phyloP scores from a whole-genome alignment of 768 basidiomycete genomes.

The Lepiota brunneoincarnata region DNA sequence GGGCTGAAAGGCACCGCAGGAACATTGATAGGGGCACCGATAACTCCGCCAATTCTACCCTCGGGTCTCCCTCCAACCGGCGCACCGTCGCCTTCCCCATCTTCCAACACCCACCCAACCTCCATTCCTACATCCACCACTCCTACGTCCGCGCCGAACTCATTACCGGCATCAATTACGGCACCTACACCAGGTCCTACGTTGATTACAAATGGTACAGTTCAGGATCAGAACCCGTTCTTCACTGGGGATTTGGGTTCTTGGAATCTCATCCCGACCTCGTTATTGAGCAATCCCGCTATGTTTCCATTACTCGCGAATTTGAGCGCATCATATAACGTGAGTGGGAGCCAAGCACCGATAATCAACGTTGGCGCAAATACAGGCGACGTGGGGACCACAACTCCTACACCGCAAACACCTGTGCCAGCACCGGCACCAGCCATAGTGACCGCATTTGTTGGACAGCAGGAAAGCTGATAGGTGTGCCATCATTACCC shows the following conservation, averaged over 20 bases:
- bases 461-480: conserved; percentile 7
- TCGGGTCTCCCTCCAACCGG: neutral
- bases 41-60: neutral
- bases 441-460: conserved; percentile 1
- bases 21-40: neutral
- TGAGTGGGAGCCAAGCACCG: neutral
- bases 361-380: neutral
- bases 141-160: neutral
- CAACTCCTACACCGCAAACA: neutral
- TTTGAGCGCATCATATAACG: neutral
- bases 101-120: neutral
- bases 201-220: neutral
- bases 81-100: neutral
- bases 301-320: conserved; percentile 1
- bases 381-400: neutral
- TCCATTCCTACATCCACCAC: neutral
- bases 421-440: neutral
- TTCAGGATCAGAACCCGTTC: neutral
- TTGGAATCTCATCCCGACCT: neutral
- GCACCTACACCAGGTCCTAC: neutral
- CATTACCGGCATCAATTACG: neutral
- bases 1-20: neutral
- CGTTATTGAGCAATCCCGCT: neutral
- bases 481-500: too few relatives aligned
- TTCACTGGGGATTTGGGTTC: neutral